Evolutionary conservation across 1,284 basidiomycete species (phyloP), one percentile per base, ranked within the genome.

Genomic region (Ustilago lituana): DNA sequence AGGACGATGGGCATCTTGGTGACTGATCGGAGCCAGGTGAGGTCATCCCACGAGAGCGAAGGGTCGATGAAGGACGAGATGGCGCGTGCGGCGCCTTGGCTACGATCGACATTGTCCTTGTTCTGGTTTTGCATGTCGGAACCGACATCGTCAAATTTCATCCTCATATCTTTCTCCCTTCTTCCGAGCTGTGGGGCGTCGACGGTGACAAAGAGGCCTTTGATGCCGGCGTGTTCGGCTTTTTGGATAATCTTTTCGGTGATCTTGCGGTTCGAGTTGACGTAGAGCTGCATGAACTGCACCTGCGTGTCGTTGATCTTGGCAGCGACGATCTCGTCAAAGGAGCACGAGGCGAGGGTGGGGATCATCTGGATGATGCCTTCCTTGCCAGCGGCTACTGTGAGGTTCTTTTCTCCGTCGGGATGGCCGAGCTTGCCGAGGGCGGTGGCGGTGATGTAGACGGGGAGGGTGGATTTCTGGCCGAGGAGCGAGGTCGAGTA

Each of bases 381-480:
- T 5, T 88, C 86, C 48, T 86, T 85, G 19, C 86, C 88, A 5
- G 89, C 89, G 1, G 89, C 93, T 50, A 85, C 86, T 5, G 91
- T 91, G 61, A 95, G 88, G 83, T 94, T 94, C 40, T 94, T 85
- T 83, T 96, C 94, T 17, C 94, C 94, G 53, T 94, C 91, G 1
- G 93, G 92, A 79, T 96, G 94, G 1, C 93, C 93, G 3, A 95
- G 86, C 74, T 90, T 90, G 12, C 93, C 93, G 61, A 94, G 88
- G 3, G 92, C 93, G 20, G 90, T 91, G 20, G 90, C 92, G 52
- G 88, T 89, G 49, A 93, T 91, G 82, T 93, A 94, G 11, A 80
- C 39, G 12, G 78, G 78, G 5, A 79, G 43, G 9, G 69, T 47
- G 29, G 53, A 62, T 27, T 68, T 69, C 29, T 66, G 60, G 24